A percentile compares a stretch with the other conserved stretches of the same genome.
phyloP scores from a whole-genome alignment of 441 rosid genomes.

The Capsella rubella region DNA sequence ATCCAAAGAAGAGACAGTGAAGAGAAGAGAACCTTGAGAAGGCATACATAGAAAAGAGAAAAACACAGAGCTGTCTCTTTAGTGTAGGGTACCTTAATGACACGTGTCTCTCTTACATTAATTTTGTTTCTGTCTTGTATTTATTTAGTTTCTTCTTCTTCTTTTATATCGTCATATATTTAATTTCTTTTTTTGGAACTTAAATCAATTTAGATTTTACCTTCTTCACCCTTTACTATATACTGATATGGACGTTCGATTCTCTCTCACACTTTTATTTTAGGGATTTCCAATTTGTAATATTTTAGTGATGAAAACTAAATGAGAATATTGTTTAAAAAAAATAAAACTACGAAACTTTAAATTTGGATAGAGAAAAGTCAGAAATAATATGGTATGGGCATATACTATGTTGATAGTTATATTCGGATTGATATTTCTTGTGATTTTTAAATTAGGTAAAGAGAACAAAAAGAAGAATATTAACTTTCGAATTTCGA shows the following conservation, averaged over 20 bases:
- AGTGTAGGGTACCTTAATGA: constrained; percentile 26
- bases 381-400: constrained; percentile 29
- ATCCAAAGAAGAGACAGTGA: constrained; percentile 36
- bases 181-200: constrained; percentile 29
- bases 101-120: constrained; percentile 39
- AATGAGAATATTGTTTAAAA: not conserved
- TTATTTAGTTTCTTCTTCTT: not conserved
- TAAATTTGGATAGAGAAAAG: constrained; percentile 45
- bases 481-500: constrained; percentile 45
- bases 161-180: not conserved
- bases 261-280: constrained; percentile 25
- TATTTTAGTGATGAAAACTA: not conserved
- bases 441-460: constrained; percentile 31
- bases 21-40: constrained; percentile 10
- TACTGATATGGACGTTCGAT: constrained; percentile 39
- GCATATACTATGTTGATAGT: constrained; percentile 41
- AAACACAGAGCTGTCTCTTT: constrained; percentile 3
- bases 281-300: not conserved
- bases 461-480: constrained; percentile 39
- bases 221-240: not conserved
- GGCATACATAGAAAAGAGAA: constrained; percentile 21
- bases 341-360: not conserved
- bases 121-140: not conserved
- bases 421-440: constrained; percentile 33
- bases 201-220: constrained; percentile 23